phyloP scores from a whole-genome alignment of 2,329 filamentous ascomycete genomes.

The Zarea fungicola region DNA sequence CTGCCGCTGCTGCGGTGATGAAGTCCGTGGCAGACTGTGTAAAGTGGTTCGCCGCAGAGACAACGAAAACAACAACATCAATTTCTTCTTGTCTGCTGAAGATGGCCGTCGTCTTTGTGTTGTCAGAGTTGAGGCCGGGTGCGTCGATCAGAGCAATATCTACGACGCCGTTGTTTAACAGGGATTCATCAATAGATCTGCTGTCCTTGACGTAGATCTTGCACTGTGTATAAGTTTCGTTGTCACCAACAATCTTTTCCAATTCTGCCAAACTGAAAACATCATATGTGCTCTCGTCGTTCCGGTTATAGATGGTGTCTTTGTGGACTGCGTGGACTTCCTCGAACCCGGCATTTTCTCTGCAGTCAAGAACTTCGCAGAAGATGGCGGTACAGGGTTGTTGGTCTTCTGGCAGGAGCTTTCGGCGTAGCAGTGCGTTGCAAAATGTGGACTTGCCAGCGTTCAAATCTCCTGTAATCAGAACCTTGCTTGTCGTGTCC shows the following conservation, averaged over 20 bases:
- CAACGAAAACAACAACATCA: slow-evolving; percentile 96
- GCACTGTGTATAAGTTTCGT: slow-evolving; percentile 84
- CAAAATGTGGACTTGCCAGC: slow-evolving; percentile 98
- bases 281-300: slow-evolving; percentile 92
- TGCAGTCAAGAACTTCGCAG: slow-evolving; percentile 89
- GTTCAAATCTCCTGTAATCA: slow-evolving; percentile 93
- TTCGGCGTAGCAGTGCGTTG: slow-evolving; percentile 89
- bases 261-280: slow-evolving; percentile 73
- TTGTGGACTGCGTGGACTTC: slow-evolving; percentile 95
- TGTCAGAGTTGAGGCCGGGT: slow-evolving; percentile 91
- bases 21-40: slow-evolving; percentile 97
- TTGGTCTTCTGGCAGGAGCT: slow-evolving; percentile 92
- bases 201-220: slow-evolving; percentile 95
- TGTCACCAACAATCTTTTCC: slow-evolving; percentile 86
- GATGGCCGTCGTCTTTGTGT: slow-evolving; percentile 92
- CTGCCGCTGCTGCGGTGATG: slow-evolving; percentile 88
- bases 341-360: slow-evolving; percentile 85
- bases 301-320: slow-evolving; percentile 71
- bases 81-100: slow-evolving; percentile 98
- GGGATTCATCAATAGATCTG: slow-evolving; percentile 81
- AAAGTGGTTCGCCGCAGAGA: slow-evolving; percentile 96
- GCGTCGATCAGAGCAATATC: slow-evolving; percentile 98
- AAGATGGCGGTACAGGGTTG: slow-evolving; percentile 98
- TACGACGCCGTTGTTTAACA: slow-evolving; percentile 95
- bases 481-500: slow-evolving; percentile 93